Evolutionary conservation across 2,329 filamentous ascomycete genomes (phyloP), one percentile per base, ranked within the genome.

Genomic region (Colletotrichum kahawae): DNA sequence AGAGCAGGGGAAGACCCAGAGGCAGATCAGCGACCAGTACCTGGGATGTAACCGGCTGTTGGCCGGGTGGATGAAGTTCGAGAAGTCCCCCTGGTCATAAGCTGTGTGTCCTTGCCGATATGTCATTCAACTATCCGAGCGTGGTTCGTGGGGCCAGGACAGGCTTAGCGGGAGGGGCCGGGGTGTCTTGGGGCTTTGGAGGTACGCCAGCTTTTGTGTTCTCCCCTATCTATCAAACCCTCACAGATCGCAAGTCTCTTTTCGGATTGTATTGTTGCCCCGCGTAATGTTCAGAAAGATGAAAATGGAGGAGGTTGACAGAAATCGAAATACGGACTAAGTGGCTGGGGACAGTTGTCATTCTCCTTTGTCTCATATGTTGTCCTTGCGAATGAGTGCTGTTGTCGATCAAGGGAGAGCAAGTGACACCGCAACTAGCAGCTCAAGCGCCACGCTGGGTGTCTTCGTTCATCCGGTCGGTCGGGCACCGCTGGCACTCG

Each of bases 121-220:
- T 27, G 36, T n/a, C 56, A 67, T 64, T 63, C 38, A 71, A 43
- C 62, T 75, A 72, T 67, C 68, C 68, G 69, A 72, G 63, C 14
- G 16, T 43, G 29, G 43, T 24, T 51, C 43, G 12, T 12, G n/a
- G 38, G 38, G 18, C 56, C 31, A 54, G 56, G 54, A 67, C 27
- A 48, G 54, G 62, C 56, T 14, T 54, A 48, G 68, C 68, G 54
- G 60, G 27, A 34, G 24, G 38, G 27, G 60, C 67, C 65, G 59
- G 67, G 67, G 31, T n/a, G 29, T 18, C 14, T 60, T 38, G 38
- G 21, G 38, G 24, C 60, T 21, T n/a, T 29, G 14, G 38, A 63
- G 31, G 27, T 27, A 43, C 31, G 33, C 24, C 33, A 24, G 29
- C 21, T 21, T 21, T 21, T 21, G 21, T 21, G 21, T 21, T 21